Percentiles rank a stretch among this genome's conserved stretches.
Conservation (phyloP, 257 asterid genomes). For the Craterostigma plantagineum region DNA sequence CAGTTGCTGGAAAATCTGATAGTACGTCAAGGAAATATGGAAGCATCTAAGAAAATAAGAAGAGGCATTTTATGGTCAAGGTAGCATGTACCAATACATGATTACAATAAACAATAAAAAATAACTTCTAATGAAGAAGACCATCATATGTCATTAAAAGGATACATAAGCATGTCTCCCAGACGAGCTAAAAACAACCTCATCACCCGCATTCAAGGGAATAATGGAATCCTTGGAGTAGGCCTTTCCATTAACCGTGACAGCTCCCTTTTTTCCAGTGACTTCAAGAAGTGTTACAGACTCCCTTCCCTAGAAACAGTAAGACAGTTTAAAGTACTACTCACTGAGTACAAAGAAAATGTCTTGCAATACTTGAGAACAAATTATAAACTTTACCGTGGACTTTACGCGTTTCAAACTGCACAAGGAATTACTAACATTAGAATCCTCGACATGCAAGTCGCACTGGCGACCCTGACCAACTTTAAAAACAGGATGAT, state of each 20-base stretch:
- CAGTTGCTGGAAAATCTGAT: conserved; percentile 70
- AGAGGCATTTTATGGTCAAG: conserved; percentile 36
- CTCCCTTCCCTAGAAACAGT: conserved; percentile 18
- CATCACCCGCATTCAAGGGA: conserved; percentile 76
- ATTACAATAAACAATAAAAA: background rate
- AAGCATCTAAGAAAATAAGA: conserved; percentile 23
- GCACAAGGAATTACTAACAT: conserved; percentile 55
- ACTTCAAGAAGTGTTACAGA: conserved; percentile 65
- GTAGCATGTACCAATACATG: background rate
- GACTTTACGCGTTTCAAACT: conserved; percentile 45
- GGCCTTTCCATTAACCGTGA: conserved; percentile 64
- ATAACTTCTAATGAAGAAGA: conserved; percentile 5
- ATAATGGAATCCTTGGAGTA: conserved; percentile 32
- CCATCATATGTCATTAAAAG: no score
- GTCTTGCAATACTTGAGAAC: background rate
- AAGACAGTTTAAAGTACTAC: conserved; percentile 7
- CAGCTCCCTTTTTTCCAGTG: conserved; percentile 60
- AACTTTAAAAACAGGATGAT: conserved; percentile 24
- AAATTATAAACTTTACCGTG: conserved; percentile 27
- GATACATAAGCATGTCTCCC: conserved; percentile 85
- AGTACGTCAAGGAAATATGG: conserved; percentile 20
- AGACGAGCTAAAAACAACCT: conserved; percentile 47
- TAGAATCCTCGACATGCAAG: conserved; percentile 49
- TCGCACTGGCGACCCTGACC: conserved; percentile 44
- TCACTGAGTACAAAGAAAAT: background rate